These are phyloP conservation scores for Melaleuca alternifolia DNA, from an alignment of 345 rosid genomes.

Conservation along the genomic window DNA sequence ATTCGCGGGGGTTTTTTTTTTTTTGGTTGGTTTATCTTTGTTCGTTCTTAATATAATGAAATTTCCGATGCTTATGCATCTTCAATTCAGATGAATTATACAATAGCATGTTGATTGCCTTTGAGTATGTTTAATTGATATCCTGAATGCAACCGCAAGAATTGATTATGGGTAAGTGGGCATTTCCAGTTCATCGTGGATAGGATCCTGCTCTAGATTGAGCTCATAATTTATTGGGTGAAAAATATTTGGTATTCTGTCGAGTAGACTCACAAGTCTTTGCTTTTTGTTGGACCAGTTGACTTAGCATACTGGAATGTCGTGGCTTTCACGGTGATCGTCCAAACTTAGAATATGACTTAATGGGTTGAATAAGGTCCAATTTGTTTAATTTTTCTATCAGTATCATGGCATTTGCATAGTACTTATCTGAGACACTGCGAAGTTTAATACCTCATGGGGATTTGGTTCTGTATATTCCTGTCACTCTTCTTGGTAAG, in stretches of 20 bases:
- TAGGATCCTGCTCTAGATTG: not conserved
- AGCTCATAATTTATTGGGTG: not conserved
- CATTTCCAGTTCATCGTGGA: not conserved
- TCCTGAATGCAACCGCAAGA: not conserved
- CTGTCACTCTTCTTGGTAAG: not conserved
- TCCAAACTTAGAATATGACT: not conserved
- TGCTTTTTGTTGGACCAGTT: not conserved
- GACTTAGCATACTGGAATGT: not conserved
- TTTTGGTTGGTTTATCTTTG: not conserved
- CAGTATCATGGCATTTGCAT: not conserved
- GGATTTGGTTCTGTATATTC: not conserved
- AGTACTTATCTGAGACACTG: not conserved
- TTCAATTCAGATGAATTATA: not conserved
- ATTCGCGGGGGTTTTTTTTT: not conserved
- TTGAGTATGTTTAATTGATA: not conserved
- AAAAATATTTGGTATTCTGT: not conserved
- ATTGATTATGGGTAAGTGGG: not conserved
- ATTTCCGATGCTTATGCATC: not conserved
- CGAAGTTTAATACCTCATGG: not conserved
- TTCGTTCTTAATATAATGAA: not conserved
- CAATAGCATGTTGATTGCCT: not conserved
- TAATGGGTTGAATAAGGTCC: not conserved
- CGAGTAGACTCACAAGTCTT: not conserved
- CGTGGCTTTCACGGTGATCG: not conserved
- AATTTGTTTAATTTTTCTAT: not conserved